Percentiles rank a stretch among this genome's conserved stretches.
These are phyloP conservation scores for Plasmodium yoelii DNA, from an alignment of 169 alveolate species.

Conservation along the genomic window DNA sequence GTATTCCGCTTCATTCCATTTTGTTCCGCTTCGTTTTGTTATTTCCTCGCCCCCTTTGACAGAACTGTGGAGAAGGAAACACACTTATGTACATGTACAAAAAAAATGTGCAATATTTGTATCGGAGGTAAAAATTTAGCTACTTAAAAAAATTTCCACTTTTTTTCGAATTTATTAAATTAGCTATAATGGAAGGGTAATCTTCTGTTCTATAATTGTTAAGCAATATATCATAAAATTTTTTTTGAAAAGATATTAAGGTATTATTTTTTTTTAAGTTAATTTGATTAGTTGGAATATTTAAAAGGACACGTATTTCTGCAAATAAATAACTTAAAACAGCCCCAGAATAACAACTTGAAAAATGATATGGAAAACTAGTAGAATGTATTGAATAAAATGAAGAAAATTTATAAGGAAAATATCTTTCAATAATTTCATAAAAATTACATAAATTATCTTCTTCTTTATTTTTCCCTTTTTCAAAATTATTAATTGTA, in stretches of 20 bases:
- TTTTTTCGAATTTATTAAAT: not conserved
- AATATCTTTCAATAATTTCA: not conserved
- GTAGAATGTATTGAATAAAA: constrained; percentile 50
- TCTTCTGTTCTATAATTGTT: not conserved
- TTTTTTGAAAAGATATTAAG: constrained; percentile 48
- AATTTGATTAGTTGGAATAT: constrained; percentile 3
- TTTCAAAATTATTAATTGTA: not conserved
- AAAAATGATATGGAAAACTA: constrained; percentile 74
- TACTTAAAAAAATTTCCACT: not conserved
- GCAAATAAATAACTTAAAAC: constrained; percentile 66
- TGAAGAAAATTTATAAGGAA: constrained; percentile 29
- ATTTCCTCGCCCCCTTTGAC: too few relatives aligned
- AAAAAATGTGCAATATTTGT: too few relatives aligned
- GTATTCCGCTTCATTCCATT: too few relatives aligned
- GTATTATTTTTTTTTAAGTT: constrained; percentile 41
- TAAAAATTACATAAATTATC: constrained; percentile 24
- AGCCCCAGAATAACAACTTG: constrained; percentile 64
- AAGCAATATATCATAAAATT: constrained; percentile 22
- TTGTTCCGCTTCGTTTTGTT: too few relatives aligned
- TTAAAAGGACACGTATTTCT: constrained; percentile 30
- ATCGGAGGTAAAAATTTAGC: not conserved
- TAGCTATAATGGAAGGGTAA: constrained; percentile 29
- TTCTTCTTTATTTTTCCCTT: not conserved
- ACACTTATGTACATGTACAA: too few relatives aligned
- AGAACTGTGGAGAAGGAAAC: too few relatives aligned